These are phyloP conservation scores for Tuber microsphaerosporum DNA, from an alignment of 495 filamentous ascomycete genomes.

Conservation along the genomic window DNA sequence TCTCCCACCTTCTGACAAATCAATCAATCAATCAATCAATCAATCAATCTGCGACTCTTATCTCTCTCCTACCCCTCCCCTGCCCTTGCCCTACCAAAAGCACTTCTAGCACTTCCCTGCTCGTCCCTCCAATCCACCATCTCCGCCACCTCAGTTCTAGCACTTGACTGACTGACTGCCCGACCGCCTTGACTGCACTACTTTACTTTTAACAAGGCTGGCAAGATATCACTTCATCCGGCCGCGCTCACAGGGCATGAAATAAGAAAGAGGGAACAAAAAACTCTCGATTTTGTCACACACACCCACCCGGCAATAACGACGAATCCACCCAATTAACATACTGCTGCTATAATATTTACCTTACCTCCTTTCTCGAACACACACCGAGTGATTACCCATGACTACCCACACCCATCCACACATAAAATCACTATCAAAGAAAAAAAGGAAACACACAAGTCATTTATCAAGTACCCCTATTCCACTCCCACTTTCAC, in stretches of 20 bases:
- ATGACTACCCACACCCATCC: neutral
- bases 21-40: too few relatives aligned
- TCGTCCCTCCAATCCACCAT: too few relatives aligned
- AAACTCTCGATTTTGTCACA: neutral
- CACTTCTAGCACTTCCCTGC: too few relatives aligned
- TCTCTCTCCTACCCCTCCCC: too few relatives aligned
- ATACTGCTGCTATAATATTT: slow-evolving; percentile 1
- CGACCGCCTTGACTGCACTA: too few relatives aligned
- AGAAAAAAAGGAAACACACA: neutral
- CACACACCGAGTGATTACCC: neutral
- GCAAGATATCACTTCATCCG: neutral
- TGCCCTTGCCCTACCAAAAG: too few relatives aligned
- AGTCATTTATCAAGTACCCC: slow-evolving; percentile 7
- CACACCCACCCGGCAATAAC: neutral
- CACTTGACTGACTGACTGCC: too few relatives aligned
- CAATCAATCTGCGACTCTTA: too few relatives aligned
- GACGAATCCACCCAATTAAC: slow-evolving; percentile 8
- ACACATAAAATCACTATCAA: slow-evolving; percentile 18
- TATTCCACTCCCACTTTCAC: neutral
- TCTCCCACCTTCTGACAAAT: too few relatives aligned
- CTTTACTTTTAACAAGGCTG: neutral
- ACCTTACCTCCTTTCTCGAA: neutral
- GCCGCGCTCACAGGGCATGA: neutral
- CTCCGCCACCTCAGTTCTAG: too few relatives aligned
- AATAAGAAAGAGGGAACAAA: neutral